Evolutionary conservation across 2,329 filamentous ascomycete genomes (phyloP).

Genomic region (Sarocladium oryzae): DNA sequence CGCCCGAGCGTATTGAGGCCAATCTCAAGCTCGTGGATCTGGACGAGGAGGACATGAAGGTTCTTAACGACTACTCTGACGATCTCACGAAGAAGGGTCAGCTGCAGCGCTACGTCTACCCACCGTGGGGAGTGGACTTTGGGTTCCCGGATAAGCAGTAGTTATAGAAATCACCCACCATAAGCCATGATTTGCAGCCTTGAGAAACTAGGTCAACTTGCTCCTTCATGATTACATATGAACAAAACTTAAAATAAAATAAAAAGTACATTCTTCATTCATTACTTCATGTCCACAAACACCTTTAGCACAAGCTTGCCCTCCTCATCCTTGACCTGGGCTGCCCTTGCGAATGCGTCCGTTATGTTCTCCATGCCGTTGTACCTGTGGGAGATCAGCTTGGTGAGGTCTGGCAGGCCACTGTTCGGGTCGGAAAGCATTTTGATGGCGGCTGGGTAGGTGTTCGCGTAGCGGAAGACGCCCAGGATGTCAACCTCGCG

Average conservation of each 20-base stretch:
- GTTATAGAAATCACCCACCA: background rate
- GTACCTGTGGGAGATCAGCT: slow-evolving; percentile 66
- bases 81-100: slow-evolving; percentile 43
- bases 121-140: slow-evolving; percentile 61
- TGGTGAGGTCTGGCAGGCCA: slow-evolving; percentile 56
- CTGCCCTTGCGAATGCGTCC: slow-evolving; percentile 69
- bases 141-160: slow-evolving; percentile 63
- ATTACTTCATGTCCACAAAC: slow-evolving; percentile 42
- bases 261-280: background rate
- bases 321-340: slow-evolving; percentile 60
- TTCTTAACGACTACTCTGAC: slow-evolving; percentile 50
- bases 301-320: slow-evolving; percentile 72
- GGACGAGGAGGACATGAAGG: slow-evolving; percentile 53
- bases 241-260: background rate
- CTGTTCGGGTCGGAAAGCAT: slow-evolving; percentile 41
- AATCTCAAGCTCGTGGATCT: slow-evolving; percentile 63
- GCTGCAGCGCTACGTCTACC: slow-evolving; percentile 59
- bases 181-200: too few relatives aligned
- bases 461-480: slow-evolving; percentile 62
- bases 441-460: slow-evolving; percentile 39
- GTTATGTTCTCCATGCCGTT: slow-evolving; percentile 55
- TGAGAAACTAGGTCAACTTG: too few relatives aligned
- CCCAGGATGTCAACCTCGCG: slow-evolving; percentile 67
- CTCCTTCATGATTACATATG: too few relatives aligned
- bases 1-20: slow-evolving; percentile 58